phyloP scores from a whole-genome alignment of 1,284 basidiomycete species.

The Tilletia caries region DNA sequence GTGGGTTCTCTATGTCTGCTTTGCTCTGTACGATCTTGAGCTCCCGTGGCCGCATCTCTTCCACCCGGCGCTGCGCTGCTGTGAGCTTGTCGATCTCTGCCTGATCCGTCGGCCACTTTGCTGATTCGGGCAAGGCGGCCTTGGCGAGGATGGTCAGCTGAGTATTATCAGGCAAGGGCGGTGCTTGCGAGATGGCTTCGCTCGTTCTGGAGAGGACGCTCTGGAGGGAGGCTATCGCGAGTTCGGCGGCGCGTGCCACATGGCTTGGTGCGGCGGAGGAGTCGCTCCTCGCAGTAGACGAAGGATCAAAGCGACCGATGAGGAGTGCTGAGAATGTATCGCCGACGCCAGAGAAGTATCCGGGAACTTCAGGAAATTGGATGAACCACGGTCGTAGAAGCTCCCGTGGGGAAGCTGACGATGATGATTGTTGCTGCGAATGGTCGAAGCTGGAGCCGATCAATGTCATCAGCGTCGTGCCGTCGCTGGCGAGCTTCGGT shows the following conservation, averaged over 20 bases:
- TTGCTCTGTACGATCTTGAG: conserved; percentile 46
- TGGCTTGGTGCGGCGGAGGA: conserved; percentile 55
- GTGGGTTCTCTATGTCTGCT: conserved; percentile 39
- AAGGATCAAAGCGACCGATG: conserved; percentile 69
- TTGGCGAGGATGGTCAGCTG: conserved; percentile 17
- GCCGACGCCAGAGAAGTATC: conserved; percentile 94
- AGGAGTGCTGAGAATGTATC: conserved; percentile 94
- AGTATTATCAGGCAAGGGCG: conserved; percentile 4
- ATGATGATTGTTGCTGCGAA: conserved; percentile 8
- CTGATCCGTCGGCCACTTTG: conserved; percentile 17
- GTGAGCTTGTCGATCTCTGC: conserved; percentile 16
- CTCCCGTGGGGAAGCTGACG: not conserved
- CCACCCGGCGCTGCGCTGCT: conserved; percentile 33
- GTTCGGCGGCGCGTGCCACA: conserved; percentile 58
- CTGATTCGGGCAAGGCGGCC: not conserved
- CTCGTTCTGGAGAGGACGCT: conserved; percentile 63
- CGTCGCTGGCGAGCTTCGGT: conserved; percentile 19
- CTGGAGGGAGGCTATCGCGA: conserved; percentile 77
- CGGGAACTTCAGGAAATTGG: conserved; percentile 76
- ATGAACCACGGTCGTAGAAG: conserved; percentile 59
- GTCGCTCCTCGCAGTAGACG: conserved; percentile 11
- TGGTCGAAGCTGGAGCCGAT: conserved; percentile 50
- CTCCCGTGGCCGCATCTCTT: conserved; percentile 45
- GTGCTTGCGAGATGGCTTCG: conserved; percentile 22
- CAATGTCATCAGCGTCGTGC: conserved; percentile 40